Evolutionary conservation across 805 yeast genomes (phyloP), one percentile per base, ranked within the genome.

Genomic region (Limtongozyma cylindracea): DNA sequence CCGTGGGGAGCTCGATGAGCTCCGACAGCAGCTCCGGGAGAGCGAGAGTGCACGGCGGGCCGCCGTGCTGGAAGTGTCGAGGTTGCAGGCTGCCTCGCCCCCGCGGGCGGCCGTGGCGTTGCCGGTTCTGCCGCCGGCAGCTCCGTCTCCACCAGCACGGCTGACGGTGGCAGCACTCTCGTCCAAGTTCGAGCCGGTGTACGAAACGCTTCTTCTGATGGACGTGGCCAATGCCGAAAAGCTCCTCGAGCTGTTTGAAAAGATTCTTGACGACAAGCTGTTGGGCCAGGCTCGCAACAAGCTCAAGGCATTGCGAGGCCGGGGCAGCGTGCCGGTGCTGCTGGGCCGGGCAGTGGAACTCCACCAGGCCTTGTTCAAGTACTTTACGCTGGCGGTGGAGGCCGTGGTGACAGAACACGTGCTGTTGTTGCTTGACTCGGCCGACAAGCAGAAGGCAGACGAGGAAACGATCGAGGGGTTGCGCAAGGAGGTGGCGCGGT

Each of bases 361-460:
- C 27, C 60, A 40, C 17, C 56, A 56, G 24, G 50, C 66, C 0
- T 41, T 62, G 4, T 51, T 57, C 24, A 52, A 52, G 10, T 69
- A 65, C 32, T 61, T 63, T 29, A 56, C 59, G n/a, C 45, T 66
- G 20, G 78, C 76, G 0, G 53, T 61, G 6, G 61, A 54, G 14
- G 59, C 68, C 3, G 48, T 69, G 6, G 62, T 67, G 3, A 47
- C 53, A 18, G 70, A 67, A 21, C 69, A 67, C 31, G 55, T 57
- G 5, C 39, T 43, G 23, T 31, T 50, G 3, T 33, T 51, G 8
- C 29, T 52, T 11, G 41, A 45, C 23, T 54, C 48, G 18, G 45
- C 29, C 20, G 50, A 45, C 10, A 23, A 14, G 20, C 15, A 12
- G n/a, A 24, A 13, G 20, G 10, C 17, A 15, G 9, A 31, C 6